Evolutionary conservation across 2,329 filamentous ascomycete species (phyloP), one percentile per base, ranked within the genome.

Genomic region (Zalaria sp.): DNA sequence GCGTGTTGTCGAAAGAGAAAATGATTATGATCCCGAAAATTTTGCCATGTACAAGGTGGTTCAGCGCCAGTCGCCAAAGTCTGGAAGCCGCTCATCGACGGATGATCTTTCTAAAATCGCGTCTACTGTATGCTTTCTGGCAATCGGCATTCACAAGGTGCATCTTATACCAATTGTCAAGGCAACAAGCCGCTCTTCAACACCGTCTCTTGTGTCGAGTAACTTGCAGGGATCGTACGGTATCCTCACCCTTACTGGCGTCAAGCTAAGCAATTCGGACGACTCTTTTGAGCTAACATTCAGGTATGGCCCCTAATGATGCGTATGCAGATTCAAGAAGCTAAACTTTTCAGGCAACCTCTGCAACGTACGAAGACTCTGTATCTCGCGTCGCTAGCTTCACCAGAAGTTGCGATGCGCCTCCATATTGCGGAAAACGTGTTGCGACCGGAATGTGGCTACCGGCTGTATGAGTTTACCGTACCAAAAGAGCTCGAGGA

Each of bases 21-120:
- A 73, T 43, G 80, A 84, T 56, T 84, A 83, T 54, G 76, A 82
- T 48, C 74, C 78, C 28, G 64, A 71, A 27, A 73, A 75, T 47
- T 83, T 82, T 56, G 72, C 73, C 47, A 73, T 83, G 50, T 83
- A 79, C 62, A 75, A 78, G 46, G 77, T 81, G 5, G 75, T 82
- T 26, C 73, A 79, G 52, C 71, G 79, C 46, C 67, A 72, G n/a
- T 65, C 66, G 48, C 42, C 49, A 11, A 79, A 79, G 58, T 64
- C 67, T 11, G 61, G 64, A 28, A 64, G 66, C 29, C 65, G 73
- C 41, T 70, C 75, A 3, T 80, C 79, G 5, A 72, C 73, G 10
- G 80, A 83, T 45, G 79, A 83, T 49, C 57, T 83, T 35, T 68
- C 75, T 38, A 83, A 82, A 52, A 59, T 78, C 27, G 71, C 71